Conservation (phyloP, 148 eudicot species). For the Hydrangea macrophylla region DNA sequence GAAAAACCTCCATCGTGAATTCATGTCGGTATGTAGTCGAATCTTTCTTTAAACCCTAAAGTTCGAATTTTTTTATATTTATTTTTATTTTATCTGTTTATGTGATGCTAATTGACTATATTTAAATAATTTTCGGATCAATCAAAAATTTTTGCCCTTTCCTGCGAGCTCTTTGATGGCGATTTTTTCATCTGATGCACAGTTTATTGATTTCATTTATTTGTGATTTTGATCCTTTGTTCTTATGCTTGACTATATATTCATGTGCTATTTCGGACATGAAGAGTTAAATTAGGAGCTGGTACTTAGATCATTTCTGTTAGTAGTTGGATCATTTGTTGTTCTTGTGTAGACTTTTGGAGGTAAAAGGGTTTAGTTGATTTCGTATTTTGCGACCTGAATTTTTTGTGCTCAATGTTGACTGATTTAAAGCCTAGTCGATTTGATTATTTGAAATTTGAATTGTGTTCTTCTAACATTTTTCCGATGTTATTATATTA, state of each 20-base stretch:
- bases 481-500: no score
- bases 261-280: not conserved
- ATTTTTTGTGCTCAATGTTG: no score
- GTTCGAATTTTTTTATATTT: no score
- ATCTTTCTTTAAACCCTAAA: slow-evolving; percentile 1
- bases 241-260: not conserved
- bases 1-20: not conserved
- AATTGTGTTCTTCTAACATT: no score
- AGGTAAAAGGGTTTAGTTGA: not conserved
- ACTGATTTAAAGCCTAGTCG: no score
- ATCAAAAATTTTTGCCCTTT: not conserved
- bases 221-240: slow-evolving; percentile 11
- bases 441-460: no score
- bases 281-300: not conserved
- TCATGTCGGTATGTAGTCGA: slow-evolving; percentile 31
- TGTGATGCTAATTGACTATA: not conserved
- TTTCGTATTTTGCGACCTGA: no score
- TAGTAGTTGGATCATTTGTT: not conserved
- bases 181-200: not conserved
- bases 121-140: not conserved
- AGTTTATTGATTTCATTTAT: not conserved
- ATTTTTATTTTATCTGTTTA: not conserved
- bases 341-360: not conserved
- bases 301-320: not conserved
- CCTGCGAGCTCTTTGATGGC: not conserved